Percentiles rank a stretch among this genome's conserved stretches.
Conservation (phyloP, 1,284 basidiomycete genomes). For the Papiliotrema nemorosa region DNA sequence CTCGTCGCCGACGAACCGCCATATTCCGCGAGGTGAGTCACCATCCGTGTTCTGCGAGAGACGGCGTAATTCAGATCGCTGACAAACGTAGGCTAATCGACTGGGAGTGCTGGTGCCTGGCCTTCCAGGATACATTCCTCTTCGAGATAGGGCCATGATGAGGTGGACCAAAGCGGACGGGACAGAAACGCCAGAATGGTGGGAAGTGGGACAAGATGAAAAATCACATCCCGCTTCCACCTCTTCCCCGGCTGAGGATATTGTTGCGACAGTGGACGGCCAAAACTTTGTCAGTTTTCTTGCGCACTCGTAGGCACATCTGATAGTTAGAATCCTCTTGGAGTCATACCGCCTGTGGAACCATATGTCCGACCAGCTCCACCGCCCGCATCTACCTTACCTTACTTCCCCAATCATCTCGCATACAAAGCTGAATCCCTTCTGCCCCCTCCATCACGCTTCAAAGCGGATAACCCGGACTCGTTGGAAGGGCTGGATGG, state of each 20-base stretch:
- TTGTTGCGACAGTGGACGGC: not conserved
- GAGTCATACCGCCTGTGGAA: conserved; percentile 20
- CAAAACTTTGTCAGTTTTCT: conserved; percentile 8
- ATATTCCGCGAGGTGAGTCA: conserved; percentile 35
- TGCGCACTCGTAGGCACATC: not conserved
- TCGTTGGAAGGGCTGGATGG: conserved; percentile 26
- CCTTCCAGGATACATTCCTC: conserved; percentile 41
- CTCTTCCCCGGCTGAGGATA: too few relatives aligned
- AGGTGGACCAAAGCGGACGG: conserved; percentile 27
- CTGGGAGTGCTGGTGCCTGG: conserved; percentile 45
- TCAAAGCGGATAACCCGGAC: conserved; percentile 10
- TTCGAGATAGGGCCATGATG: conserved; percentile 30
- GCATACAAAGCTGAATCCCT: conserved; percentile 36
- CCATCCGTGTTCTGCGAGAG: not conserved
- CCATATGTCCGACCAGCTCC: conserved; percentile 1
- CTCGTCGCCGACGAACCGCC: conserved; percentile 30
- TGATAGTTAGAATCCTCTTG: conserved; percentile 25
- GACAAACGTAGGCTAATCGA: conserved; percentile 26
- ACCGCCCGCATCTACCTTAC: conserved; percentile 21
- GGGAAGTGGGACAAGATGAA: conserved; percentile 29
- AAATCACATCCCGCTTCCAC: not conserved
- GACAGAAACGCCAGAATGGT: conserved; percentile 37
- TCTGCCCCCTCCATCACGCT: conserved; percentile 25
- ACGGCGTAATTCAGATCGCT: not conserved
- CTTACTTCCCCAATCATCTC: conserved; percentile 43